Base-by-base conservation (phyloP, 2,329 filamentous ascomycete species). In the Sporothrix schenckii region DNA sequence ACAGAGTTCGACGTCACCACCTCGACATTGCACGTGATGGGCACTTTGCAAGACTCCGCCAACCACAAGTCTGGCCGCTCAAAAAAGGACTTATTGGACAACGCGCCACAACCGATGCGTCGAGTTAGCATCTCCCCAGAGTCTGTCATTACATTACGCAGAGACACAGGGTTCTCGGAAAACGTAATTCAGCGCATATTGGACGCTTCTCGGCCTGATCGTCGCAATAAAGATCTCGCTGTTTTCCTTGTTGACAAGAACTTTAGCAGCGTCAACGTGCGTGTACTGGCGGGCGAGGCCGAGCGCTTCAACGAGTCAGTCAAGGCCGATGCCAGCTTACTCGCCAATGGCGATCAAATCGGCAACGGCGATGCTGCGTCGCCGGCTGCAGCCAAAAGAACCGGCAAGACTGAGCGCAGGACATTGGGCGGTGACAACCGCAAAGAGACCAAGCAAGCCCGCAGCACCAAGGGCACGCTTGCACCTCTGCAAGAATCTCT, bases 111-210 rank as follows among this genome's bases (percentile, higher is more conserved):
- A 4, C 56, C 56, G n/a, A 61, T 39, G 2, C 56, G 56, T 24
- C 34, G 56, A n/a, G 39, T 61, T 19, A 61, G 56, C 56, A 61
- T 61, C n/a, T 41, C 56, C 14, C 56, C 56, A 44, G 56, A 41
- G 34, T 61, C 56, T 24, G 56, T 61, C 56, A 61, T 61, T 19
- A 61, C 56, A 11, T 11, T 61, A 19, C 34, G 21, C 30, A 41
- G 56, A 44, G 56, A 61, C n/a, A 16, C 4, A 11, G 56, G 56
- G 9, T 61, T 61, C n/a, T 61, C 56, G 34, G n/a, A n/a, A 13
- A 49, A 21, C 24, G 24, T 2, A 2, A 14, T 21, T 9, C 60
- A 49, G 21, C 41, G 16, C 6, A 49, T 63, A 27, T 4, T 47
- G 13, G 24, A 9, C 21, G 21, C 41, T 41, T 14, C 44, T 9